Conservation (phyloP, 805 yeast genomes). For the Saccharomycopsis synnaedendra region DNA sequence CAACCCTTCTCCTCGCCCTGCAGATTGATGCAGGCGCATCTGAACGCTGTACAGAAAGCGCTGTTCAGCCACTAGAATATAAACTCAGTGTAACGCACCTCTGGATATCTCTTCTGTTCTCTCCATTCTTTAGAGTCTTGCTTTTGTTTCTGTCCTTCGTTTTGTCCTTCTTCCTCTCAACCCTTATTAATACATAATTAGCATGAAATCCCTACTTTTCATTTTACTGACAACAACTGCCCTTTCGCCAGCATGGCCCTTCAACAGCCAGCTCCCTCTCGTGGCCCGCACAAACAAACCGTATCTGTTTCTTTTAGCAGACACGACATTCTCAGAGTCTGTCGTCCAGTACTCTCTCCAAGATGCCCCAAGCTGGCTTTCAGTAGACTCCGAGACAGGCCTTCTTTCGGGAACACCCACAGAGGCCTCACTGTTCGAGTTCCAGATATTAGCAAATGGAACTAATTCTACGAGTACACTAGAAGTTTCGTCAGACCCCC, state of each 20-base stretch:
- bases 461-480: constrained; percentile 32
- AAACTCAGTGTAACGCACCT: no score
- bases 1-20: no score
- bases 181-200: no score
- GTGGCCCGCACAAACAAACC: constrained; percentile 62
- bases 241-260: constrained; percentile 29
- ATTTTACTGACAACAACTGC: no score
- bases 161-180: no score
- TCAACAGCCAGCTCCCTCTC: constrained; percentile 73
- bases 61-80: no score
- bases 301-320: constrained; percentile 57
- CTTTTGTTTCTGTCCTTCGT: no score
- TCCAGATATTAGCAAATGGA: constrained; percentile 58
- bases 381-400: constrained; percentile 50
- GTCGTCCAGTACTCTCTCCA: constrained; percentile 41
- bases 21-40: no score
- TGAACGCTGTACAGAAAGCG: no score
- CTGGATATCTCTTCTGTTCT: no score
- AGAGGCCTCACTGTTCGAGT: constrained; percentile 18
- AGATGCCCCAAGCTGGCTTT: constrained; percentile 64
- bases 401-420: constrained; percentile 51
- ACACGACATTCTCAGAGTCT: constrained; percentile 47
- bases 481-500: constrained; percentile 45
- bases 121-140: no score
- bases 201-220: no score